These are phyloP conservation scores for Adiantum capillusveneris DNA, from an alignment of 75 land plant genomes.

Conservation along the genomic window DNA sequence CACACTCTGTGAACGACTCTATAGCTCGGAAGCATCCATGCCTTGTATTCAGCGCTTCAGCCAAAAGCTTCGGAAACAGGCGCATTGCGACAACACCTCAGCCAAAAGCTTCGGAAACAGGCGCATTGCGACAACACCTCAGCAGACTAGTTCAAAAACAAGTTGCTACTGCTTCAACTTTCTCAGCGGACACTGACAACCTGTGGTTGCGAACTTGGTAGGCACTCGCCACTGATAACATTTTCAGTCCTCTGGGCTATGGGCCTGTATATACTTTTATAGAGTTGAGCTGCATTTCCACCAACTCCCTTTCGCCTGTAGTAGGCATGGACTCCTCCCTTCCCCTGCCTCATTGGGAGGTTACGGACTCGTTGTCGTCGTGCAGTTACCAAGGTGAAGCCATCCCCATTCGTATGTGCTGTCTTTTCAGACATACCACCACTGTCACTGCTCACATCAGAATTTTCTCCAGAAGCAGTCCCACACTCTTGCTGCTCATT, in stretches of 20 bases:
- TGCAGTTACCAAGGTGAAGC: background rate
- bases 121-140: too few relatives aligned
- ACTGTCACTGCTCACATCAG: slow-evolving; percentile 3
- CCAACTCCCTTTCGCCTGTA: background rate
- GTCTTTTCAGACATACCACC: background rate
- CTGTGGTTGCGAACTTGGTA: background rate
- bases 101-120: too few relatives aligned
- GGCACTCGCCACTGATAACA: background rate
- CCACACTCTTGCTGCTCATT: slow-evolving; percentile 1
- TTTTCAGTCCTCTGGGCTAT: background rate
- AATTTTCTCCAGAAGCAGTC: background rate
- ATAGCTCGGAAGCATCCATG: too few relatives aligned
- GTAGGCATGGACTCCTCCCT: background rate
- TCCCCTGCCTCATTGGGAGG: background rate
- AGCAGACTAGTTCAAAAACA: too few relatives aligned
- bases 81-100: too few relatives aligned
- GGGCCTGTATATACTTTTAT: background rate
- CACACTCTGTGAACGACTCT: too few relatives aligned
- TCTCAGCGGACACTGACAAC: slow-evolving; percentile 1
- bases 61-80: too few relatives aligned
- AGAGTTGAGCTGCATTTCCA: background rate
- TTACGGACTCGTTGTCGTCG: background rate
- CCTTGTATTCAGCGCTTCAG: too few relatives aligned
- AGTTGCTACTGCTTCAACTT: too few relatives aligned
- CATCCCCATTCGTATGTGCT: background rate